Evolutionary conservation across 2,329 filamentous ascomycete species (phyloP), one percentile per base, ranked within the genome.

Genomic region (Fusarium papillatum): DNA sequence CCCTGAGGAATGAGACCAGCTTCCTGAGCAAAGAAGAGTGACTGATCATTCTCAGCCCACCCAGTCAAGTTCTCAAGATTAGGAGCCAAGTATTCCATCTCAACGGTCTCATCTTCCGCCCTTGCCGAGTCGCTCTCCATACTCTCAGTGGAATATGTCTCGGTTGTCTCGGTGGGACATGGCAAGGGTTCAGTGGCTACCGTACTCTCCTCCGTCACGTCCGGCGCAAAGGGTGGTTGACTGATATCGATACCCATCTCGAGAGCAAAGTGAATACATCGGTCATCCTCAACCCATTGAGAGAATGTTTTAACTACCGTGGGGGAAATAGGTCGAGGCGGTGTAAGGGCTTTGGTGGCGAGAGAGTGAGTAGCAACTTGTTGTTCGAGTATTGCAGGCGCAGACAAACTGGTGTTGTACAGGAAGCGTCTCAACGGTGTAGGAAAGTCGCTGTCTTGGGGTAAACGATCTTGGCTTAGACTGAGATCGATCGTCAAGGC

Each of bases 401-500:
- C 55, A 1, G 76, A 48, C 5, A 48, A 50, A 3, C 60, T 24
- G 2, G 70, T 64, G 2, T 50, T 69, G n/a, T 53, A 55, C 6
- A 76, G 24, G 4, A 73, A 41, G 1, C 55, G 43, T 9, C 76
- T 55, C 0, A 78, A 7, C 0, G 48, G 43, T 22, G 43, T 55
- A 5, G 76, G 76, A 5, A 78, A 78, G 5, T 78, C 76, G 17
- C 46, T 71, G 5, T 78, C 76, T 46, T 68, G 66, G 1, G 74
- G 67, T 0, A 78, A 22, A 0, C 76, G 76, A 38, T 78, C 76
- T 50, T 78, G 71, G 0, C 76, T 75, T 0, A 78, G 29, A 2
- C 76, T 76, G 5, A 78, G 59, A 0, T 78, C 76, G 4, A 78
- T 69, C 1, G 76, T 78, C n/a, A 78, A 41, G 7, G 76, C 71